These are phyloP conservation scores for Rhizodiscina lignyota DNA, from an alignment of 495 filamentous ascomycete genomes.

Conservation along the genomic window DNA sequence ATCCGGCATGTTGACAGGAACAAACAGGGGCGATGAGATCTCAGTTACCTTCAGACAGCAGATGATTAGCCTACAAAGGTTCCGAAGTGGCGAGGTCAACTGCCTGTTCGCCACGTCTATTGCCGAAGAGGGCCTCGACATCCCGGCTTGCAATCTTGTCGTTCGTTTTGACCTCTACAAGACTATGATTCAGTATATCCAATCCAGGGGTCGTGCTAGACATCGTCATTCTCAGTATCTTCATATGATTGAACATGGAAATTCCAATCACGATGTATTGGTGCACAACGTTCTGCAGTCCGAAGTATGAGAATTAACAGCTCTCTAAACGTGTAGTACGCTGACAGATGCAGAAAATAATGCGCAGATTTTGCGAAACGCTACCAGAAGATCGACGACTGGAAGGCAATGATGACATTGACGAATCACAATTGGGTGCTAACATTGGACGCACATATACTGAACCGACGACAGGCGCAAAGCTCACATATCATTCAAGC, in stretches of 20 bases:
- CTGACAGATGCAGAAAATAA: slow-evolving; percentile 17
- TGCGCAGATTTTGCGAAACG: slow-evolving; percentile 58
- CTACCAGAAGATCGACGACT: slow-evolving; percentile 65
- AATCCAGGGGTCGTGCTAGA: slow-evolving; percentile 82
- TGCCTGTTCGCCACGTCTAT: slow-evolving; percentile 84
- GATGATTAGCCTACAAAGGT: slow-evolving; percentile 56
- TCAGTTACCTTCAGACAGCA: slow-evolving; percentile 57
- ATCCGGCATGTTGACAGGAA: slow-evolving; percentile 50
- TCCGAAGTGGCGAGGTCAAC: slow-evolving; percentile 67
- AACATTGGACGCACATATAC: slow-evolving; percentile 39
- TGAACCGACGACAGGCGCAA: slow-evolving; percentile 56
- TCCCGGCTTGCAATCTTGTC: slow-evolving; percentile 86
- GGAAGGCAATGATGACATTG: slow-evolving; percentile 41
- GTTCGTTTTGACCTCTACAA: slow-evolving; percentile 80
- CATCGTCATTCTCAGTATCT: slow-evolving; percentile 61
- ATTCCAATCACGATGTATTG: slow-evolving; percentile 36
- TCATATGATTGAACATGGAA: slow-evolving; percentile 62
- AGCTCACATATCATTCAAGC: slow-evolving; percentile 60
- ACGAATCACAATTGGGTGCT: slow-evolving; percentile 8
- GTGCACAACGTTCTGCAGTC: slow-evolving; percentile 37
- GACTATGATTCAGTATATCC: slow-evolving; percentile 89
- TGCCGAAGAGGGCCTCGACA: slow-evolving; percentile 89
- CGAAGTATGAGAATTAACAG: slow-evolving; percentile 16
- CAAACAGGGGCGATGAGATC: slow-evolving; percentile 31
- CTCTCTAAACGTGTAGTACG: background rate